Evolutionary conservation across 2,329 filamentous ascomycete species (phyloP).

Genomic region (Colletotrichum sp.): DNA sequence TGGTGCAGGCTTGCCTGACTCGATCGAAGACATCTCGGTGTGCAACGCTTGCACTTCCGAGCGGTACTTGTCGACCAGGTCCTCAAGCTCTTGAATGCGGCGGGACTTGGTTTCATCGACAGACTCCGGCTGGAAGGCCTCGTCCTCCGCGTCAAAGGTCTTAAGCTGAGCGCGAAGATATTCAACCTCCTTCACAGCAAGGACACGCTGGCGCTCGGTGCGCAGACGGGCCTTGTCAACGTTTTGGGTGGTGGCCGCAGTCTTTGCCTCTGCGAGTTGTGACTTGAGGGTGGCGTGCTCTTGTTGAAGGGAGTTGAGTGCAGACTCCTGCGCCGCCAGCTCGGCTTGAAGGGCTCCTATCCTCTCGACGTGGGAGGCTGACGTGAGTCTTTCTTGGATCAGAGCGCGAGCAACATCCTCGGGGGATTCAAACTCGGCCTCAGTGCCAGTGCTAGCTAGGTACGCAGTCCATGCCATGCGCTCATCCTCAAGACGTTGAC

Average conservation of each 20-base stretch:
- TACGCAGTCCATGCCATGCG: slow-evolving; percentile 86
- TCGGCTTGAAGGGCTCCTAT: slow-evolving; percentile 82
- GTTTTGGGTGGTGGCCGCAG: slow-evolving; percentile 46
- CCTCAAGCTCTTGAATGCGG: slow-evolving; percentile 81
- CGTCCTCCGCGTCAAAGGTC: slow-evolving; percentile 86
- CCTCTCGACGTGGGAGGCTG: slow-evolving; percentile 78
- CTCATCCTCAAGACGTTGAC: slow-evolving; percentile 88
- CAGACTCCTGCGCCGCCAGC: slow-evolving; percentile 75
- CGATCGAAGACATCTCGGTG: slow-evolving; percentile 72
- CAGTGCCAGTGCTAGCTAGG: slow-evolving; percentile 69
- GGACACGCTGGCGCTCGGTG: slow-evolving; percentile 81
- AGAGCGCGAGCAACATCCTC: slow-evolving; percentile 86
- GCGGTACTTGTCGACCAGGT: slow-evolving; percentile 87
- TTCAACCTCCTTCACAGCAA: slow-evolving; percentile 92
- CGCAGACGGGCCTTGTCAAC: slow-evolving; percentile 74
- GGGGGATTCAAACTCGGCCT: slow-evolving; percentile 82
- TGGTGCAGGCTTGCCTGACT: slow-evolving; percentile 45
- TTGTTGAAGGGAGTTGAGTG: slow-evolving; percentile 72
- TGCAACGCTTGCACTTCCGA: slow-evolving; percentile 78
- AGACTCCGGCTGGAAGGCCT: slow-evolving; percentile 80
- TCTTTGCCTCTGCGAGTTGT: slow-evolving; percentile 75
- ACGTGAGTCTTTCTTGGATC: slow-evolving; percentile 81
- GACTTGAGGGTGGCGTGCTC: slow-evolving; percentile 69
- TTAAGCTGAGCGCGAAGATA: slow-evolving; percentile 92
- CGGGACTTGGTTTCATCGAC: slow-evolving; percentile 77